Evolutionary conservation across 345 rosid species (phyloP).

Genomic region (Brassica nigra): DNA sequence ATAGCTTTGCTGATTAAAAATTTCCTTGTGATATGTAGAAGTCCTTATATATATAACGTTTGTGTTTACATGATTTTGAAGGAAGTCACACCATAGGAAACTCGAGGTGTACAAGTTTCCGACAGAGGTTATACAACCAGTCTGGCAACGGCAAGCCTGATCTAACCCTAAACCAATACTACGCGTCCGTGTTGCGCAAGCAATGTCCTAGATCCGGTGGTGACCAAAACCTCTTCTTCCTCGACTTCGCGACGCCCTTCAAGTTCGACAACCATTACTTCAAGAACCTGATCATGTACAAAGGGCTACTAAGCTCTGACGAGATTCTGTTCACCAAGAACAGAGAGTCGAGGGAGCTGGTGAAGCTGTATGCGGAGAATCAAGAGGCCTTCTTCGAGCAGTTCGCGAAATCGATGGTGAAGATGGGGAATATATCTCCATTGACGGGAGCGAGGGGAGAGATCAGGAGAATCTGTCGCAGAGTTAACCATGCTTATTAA

Average conservation of each 20-base stretch:
- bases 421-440: slow-evolving; percentile 77
- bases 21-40: not conserved
- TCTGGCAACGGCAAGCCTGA: slow-evolving; percentile 70
- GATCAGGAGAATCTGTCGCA: slow-evolving; percentile 64
- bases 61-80: slow-evolving; percentile 23
- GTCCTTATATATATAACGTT: not conserved
- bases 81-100: slow-evolving; percentile 87
- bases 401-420: slow-evolving; percentile 75
- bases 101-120: slow-evolving; percentile 68
- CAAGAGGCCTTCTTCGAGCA: slow-evolving; percentile 62
- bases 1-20: not conserved
- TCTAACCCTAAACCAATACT: slow-evolving; percentile 52
- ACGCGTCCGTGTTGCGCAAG: slow-evolving; percentile 44
- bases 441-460: slow-evolving; percentile 67
- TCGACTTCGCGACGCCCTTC: slow-evolving; percentile 60
- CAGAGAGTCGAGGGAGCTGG: slow-evolving; percentile 53
- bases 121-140: slow-evolving; percentile 82
- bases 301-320: slow-evolving; percentile 74
- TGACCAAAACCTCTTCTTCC: slow-evolving; percentile 61
- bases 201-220: slow-evolving; percentile 59
- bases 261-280: slow-evolving; percentile 76
- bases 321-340: slow-evolving; percentile 64
- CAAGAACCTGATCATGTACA: slow-evolving; percentile 61
- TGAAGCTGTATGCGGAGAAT: slow-evolving; percentile 58
- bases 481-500: slow-evolving; percentile 47